Evolutionary conservation across 306 rosid species (phyloP).

Genomic region (Pterocarpus macrocarpus): DNA sequence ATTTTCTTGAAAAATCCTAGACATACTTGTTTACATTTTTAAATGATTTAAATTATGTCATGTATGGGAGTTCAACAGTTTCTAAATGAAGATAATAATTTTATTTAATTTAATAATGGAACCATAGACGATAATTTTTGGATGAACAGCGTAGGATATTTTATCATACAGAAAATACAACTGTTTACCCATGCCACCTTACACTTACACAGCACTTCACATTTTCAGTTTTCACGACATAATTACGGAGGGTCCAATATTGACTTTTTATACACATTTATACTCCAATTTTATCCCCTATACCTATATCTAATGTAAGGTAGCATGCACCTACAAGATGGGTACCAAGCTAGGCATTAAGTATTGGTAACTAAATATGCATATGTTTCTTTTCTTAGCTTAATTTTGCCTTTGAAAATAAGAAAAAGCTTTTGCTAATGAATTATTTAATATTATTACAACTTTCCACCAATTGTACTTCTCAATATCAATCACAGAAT

Average conservation of each 20-base stretch:
- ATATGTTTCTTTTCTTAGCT: neutral
- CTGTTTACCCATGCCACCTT: neutral
- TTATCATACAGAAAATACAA: neutral
- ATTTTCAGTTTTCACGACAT: neutral
- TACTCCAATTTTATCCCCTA: neutral
- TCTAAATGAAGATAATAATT: no score
- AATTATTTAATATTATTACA: neutral
- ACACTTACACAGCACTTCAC: no score
- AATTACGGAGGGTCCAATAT: neutral
- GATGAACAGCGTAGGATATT: no score
- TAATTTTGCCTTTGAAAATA: neutral
- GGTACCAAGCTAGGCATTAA: neutral
- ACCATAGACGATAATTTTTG: no score
- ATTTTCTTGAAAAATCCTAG: no score
- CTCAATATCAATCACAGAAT: constrained; percentile 2
- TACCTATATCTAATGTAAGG: neutral
- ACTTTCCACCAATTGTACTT: neutral
- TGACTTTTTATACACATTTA: neutral
- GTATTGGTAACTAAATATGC: neutral
- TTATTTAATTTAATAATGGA: no score
- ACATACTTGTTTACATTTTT: neutral
- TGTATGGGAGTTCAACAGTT: no score
- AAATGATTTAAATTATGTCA: no score
- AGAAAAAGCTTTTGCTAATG: neutral
- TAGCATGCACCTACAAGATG: neutral